Conservation (phyloP, 192 early-diverging fungal genomes). For the Funneliformis mosseae region DNA sequence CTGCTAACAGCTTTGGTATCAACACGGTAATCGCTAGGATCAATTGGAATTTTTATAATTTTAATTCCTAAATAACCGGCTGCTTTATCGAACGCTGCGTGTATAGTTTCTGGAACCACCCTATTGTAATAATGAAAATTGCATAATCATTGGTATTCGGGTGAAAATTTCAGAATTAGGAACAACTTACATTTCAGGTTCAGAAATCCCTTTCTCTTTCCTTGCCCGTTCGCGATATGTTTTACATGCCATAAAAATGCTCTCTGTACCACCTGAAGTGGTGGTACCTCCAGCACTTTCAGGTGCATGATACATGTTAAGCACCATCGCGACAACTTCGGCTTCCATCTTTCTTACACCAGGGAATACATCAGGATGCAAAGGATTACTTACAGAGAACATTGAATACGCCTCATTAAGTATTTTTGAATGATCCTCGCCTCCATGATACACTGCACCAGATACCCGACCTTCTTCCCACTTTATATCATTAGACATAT, state of each 20-base stretch:
- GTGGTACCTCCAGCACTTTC: conserved; percentile 77
- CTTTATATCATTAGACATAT: conserved; percentile 59
- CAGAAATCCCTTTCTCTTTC: conserved; percentile 73
- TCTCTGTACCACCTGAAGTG: conserved; percentile 95
- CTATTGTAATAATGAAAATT: conserved; percentile 39
- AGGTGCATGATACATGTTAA: conserved; percentile 82
- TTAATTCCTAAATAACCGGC: conserved; percentile 90
- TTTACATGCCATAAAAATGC: conserved; percentile 93
- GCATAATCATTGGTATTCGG: neutral
- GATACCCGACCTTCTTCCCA: conserved; percentile 88
- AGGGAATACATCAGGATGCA: conserved; percentile 96
- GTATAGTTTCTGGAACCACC: conserved; percentile 89
- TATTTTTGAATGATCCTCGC: conserved; percentile 74
- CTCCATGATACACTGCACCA: conserved; percentile 93
- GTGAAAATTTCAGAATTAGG: neutral
- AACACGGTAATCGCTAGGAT: conserved; percentile 73
- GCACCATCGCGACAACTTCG: conserved; percentile 91
- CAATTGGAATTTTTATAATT: conserved; percentile 81
- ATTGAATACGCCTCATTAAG: conserved; percentile 79
- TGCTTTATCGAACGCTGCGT: conserved; percentile 96
- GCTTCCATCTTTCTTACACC: conserved; percentile 95
- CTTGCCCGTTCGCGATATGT: conserved; percentile 89
- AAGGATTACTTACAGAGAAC: conserved; percentile 84
- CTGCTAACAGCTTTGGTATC: conserved; percentile 73
- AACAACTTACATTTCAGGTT: conserved; percentile 83